Conservation (phyloP, 2,329 filamentous ascomycete species). For the Celoporthe dispersa region DNA sequence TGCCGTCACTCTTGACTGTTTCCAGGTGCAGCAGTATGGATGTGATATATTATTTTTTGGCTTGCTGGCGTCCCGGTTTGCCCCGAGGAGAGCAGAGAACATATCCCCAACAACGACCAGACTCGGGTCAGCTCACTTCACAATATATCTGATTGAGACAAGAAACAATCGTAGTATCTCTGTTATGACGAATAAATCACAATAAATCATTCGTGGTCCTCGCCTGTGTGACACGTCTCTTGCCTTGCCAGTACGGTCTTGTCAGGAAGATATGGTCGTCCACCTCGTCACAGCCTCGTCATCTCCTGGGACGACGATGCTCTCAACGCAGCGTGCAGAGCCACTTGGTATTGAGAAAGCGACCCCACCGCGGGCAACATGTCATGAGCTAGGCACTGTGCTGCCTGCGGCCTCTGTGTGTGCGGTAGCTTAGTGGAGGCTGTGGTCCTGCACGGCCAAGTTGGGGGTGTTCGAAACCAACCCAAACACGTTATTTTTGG, state of each 20-base stretch:
- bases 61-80: neutral
- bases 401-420: neutral
- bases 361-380: neutral
- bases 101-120: neutral
- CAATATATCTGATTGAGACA: neutral
- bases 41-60: neutral
- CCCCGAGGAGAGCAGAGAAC: neutral
- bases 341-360: neutral
- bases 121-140: neutral
- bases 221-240: neutral
- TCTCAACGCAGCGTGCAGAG: neutral
- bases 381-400: neutral
- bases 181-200: neutral
- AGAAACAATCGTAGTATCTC: too few relatives aligned
- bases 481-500: neutral
- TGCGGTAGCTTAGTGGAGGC: neutral
- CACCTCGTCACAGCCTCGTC: neutral
- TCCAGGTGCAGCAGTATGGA: neutral
- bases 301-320: neutral
- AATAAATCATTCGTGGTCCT: neutral
- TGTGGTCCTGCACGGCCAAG: neutral
- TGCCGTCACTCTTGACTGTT: neutral
- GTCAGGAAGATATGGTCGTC: neutral
- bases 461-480: neutral
- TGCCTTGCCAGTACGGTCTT: neutral